Evolutionary conservation across 768 basidiomycete genomes (phyloP).

Genomic region (Lactifluus rugatus): DNA sequence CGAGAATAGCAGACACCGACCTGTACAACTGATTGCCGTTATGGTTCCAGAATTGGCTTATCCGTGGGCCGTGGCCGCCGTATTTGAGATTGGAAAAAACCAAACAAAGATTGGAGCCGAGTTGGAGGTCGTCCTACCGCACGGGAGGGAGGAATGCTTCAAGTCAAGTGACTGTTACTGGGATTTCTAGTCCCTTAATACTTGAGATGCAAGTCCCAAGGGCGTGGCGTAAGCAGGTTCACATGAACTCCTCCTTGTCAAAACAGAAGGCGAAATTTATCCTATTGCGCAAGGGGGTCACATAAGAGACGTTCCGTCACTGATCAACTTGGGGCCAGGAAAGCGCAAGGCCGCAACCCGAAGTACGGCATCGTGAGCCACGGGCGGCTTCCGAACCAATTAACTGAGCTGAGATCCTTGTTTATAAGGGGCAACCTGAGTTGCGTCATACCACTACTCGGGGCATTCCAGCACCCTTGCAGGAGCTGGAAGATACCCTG

Average conservation of each 20-base stretch:
- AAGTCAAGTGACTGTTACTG: slow-evolving; percentile 9
- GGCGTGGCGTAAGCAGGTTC: slow-evolving; percentile 4
- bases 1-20: not conserved
- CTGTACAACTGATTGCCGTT: slow-evolving; percentile 3
- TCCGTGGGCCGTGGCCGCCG: not conserved
- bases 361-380: slow-evolving; percentile 9
- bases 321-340: not conserved
- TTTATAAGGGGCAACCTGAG: not conserved
- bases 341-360: not conserved
- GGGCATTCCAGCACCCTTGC: not conserved
- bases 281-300: slow-evolving; percentile 12
- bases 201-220: slow-evolving; percentile 2
- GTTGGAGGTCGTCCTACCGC: not conserved
- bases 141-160: not conserved
- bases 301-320: not conserved
- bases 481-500: not conserved
- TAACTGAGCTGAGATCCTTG: not conserved
- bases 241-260: slow-evolving; percentile 1
- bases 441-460: not conserved
- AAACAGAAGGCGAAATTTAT: slow-evolving; percentile 7
- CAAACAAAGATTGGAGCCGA: slow-evolving; percentile 6
- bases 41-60: slow-evolving; percentile 3
- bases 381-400: not conserved
- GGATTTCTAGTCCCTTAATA: slow-evolving; percentile 12
- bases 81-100: not conserved